phyloP scores from a whole-genome alignment of 192 early-diverging fungal species.

The Helicostylum pulchrum region DNA sequence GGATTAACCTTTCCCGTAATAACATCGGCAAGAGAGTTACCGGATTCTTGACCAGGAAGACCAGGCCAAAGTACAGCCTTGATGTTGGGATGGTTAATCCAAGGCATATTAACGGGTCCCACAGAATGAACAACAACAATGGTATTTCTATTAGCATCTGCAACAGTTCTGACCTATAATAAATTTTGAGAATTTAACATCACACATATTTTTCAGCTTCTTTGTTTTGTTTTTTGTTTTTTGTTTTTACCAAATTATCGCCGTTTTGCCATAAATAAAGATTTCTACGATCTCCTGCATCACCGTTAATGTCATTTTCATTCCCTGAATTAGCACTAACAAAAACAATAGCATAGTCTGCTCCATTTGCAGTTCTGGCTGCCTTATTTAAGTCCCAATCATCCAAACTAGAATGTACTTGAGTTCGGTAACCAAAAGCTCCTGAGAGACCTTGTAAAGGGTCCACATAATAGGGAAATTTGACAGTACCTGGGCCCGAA shows the following conservation, averaged over 20 bases:
- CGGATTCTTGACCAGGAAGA: conserved; percentile 65
- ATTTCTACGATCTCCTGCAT: conserved; percentile 56
- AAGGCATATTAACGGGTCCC: conserved; percentile 59
- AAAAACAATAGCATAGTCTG: conserved; percentile 48
- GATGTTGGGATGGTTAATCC: conserved; percentile 59
- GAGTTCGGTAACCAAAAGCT: conserved; percentile 16
- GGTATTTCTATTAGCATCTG: conserved; percentile 48
- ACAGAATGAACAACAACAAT: conserved; percentile 57
- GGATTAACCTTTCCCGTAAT: conserved; percentile 65
- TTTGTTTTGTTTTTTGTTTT: too few species aligned
- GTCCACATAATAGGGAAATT: conserved; percentile 26
- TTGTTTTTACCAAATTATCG: conserved; percentile 40
- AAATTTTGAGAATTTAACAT: background rate
- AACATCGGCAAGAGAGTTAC: conserved; percentile 64
- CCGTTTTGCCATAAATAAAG: conserved; percentile 56
- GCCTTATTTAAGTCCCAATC: conserved; percentile 19
- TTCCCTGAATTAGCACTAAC: conserved; percentile 27
- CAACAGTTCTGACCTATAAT: conserved; percentile 42
- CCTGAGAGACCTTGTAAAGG: conserved; percentile 21
- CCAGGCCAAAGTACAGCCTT: conserved; percentile 52
- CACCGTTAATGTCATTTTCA: conserved; percentile 43
- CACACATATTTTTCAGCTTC: background rate
- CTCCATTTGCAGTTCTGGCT: conserved; percentile 17
- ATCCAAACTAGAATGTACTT: conserved; percentile 8
- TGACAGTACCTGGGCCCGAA: conserved; percentile 27